Evolutionary conservation across 179 eudicot species (phyloP).

Genomic region (Amaranthus tricolor): DNA sequence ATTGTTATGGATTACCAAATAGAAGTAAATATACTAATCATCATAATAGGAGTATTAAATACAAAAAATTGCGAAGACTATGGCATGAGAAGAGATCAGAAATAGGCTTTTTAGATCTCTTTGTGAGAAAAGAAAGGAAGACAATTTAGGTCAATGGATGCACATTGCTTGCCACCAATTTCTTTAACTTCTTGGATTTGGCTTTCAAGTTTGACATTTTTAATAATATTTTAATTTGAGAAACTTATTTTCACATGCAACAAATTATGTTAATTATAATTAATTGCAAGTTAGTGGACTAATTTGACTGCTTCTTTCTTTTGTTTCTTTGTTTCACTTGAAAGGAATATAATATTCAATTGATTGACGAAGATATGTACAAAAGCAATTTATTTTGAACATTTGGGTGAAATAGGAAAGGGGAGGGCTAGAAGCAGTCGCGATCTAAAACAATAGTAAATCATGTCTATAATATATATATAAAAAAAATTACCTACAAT

Average conservation of each 20-base stretch:
- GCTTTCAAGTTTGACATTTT: constrained; percentile 17
- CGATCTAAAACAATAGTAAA: no score
- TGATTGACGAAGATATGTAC: no score
- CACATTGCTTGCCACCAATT: constrained; percentile 20
- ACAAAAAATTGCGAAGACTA: background rate
- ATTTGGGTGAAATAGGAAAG: no score
- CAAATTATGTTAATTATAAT: background rate
- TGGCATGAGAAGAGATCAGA: constrained; percentile 17
- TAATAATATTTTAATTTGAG: constrained; percentile 7
- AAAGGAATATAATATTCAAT: no score
- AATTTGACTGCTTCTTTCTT: constrained; percentile 19
- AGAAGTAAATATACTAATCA: background rate
- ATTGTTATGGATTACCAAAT: no score
- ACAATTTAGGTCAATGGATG: constrained; percentile 19
- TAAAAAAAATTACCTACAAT: no score
- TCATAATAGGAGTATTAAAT: background rate
- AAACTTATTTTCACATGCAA: constrained; percentile 19
- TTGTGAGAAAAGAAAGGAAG: background rate
- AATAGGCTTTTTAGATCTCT: constrained; percentile 9
- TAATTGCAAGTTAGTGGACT: constrained; percentile 9
- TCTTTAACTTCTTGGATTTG: background rate
- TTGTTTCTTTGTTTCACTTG: constrained; percentile 14
- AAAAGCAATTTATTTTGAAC: no score
- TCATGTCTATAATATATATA: no score
- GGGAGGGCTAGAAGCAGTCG: no score